Conservation (phyloP, 352 stramenopile genomes). For the Globisporangium emineosum region DNA sequence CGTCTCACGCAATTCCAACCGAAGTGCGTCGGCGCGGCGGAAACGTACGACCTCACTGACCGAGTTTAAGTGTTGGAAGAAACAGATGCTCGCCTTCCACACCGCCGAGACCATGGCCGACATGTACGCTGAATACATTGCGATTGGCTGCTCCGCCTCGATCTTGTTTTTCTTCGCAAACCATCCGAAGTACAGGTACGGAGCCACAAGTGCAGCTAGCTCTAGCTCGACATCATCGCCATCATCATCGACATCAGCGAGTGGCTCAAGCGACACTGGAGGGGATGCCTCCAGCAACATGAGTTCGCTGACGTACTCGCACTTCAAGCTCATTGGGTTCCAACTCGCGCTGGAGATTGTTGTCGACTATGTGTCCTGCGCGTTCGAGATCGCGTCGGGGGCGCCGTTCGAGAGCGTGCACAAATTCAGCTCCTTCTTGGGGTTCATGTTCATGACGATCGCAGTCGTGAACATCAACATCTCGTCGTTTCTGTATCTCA, state of each 20-base stretch:
- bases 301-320: slow-evolving; percentile 20
- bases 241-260: not conserved
- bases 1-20: not conserved
- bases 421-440: slow-evolving; percentile 26
- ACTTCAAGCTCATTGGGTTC: not conserved
- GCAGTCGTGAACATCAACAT: slow-evolving; percentile 36
- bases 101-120: slow-evolving; percentile 36
- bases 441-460: slow-evolving; percentile 26
- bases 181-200: slow-evolving; percentile 27
- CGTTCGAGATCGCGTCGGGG: not conserved
- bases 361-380: not conserved
- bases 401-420: slow-evolving; percentile 18
- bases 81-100: slow-evolving; percentile 18
- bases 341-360: not conserved
- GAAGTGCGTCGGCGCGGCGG: not conserved
- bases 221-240: no score
- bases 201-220: not conserved
- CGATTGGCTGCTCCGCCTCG: slow-evolving; percentile 40
- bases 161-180: slow-evolving; percentile 35
- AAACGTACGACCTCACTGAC: not conserved
- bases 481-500: slow-evolving; percentile 32
- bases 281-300: slow-evolving; percentile 35
- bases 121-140: slow-evolving; percentile 53
- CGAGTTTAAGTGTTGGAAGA: slow-evolving; percentile 1
- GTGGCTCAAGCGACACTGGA: slow-evolving; percentile 5